Percentiles rank a stretch among this genome's conserved stretches.
phyloP scores from a whole-genome alignment of 2,329 filamentous ascomycete species.

The Verticillium alfalfae region DNA sequence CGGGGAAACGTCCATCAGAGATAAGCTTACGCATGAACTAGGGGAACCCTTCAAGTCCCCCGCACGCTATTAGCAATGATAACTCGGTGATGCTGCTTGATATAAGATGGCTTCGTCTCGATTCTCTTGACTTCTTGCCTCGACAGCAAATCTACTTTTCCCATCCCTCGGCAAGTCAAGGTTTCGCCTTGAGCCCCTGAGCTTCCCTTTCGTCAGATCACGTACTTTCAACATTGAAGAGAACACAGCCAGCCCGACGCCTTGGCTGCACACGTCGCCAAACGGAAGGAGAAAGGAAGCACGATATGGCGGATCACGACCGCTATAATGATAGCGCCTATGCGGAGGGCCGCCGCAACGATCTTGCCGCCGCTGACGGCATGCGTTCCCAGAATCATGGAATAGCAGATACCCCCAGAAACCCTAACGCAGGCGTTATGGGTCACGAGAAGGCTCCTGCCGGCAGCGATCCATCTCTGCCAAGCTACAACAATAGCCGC shows the following conservation, averaged over 20 bases:
- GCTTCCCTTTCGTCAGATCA: neutral
- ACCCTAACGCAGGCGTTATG: neutral
- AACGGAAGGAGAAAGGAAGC: neutral
- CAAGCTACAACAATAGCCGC: neutral
- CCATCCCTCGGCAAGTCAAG: neutral
- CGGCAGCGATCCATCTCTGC: neutral
- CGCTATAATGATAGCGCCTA: neutral
- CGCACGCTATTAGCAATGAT: neutral
- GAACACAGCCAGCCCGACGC: neutral
- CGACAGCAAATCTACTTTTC: neutral
- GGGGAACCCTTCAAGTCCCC: neutral
- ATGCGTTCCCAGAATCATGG: neutral
- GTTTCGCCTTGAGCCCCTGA: neutral
- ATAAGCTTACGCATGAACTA: neutral
- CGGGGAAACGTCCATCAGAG: neutral
- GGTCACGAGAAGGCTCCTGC: neutral
- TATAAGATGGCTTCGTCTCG: neutral
- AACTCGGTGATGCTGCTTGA: neutral
- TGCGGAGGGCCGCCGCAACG: neutral
- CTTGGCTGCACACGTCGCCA: neutral
- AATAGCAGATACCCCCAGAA: neutral
- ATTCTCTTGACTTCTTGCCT: neutral
- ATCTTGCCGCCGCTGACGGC: neutral
- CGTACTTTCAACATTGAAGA: neutral
- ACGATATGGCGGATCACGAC: neutral